Percentiles rank a stretch among this genome's conserved stretches.
These are phyloP conservation scores for Meyerozyma guilliermondii DNA, from an alignment of 1,139 yeast species.

Conservation along the genomic window DNA sequence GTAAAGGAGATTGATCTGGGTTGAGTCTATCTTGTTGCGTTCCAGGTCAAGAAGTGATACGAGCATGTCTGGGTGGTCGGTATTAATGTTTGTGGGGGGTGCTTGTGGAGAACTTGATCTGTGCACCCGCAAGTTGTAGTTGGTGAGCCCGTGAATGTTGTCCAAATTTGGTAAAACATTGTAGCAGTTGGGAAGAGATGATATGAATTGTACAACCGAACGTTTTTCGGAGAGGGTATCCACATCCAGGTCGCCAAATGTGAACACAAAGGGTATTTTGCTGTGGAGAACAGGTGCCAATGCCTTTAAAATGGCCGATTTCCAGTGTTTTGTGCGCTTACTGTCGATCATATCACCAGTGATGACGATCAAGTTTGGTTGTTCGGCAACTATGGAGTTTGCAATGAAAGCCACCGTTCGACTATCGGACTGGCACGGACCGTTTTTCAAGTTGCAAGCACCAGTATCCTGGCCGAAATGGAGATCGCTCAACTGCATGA, in stretches of 20 bases:
- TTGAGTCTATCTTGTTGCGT: constrained; percentile 11
- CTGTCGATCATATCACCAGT: constrained; percentile 39
- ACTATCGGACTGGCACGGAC: constrained; percentile 23
- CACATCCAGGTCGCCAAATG: constrained; percentile 33
- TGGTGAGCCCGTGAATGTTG: constrained; percentile 31
- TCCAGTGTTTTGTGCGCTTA: constrained; percentile 20
- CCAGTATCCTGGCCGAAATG: constrained; percentile 34
- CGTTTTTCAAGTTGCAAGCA: constrained; percentile 13
- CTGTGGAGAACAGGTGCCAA: constrained; percentile 29
- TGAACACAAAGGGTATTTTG: constrained; percentile 29
- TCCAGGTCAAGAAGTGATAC: constrained; percentile 18
- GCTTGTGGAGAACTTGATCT: not conserved
- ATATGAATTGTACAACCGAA: constrained; percentile 16
- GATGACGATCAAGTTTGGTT: constrained; percentile 33
- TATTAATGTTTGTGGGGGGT: constrained; percentile 3
- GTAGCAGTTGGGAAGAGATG: constrained; percentile 35
- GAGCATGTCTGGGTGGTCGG: constrained; percentile 16
- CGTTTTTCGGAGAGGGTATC: constrained; percentile 4
- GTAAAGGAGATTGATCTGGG: constrained; percentile 8
- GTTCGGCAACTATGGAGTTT: constrained; percentile 22
- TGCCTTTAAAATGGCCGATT: constrained; percentile 32
- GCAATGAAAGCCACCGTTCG: constrained; percentile 27
- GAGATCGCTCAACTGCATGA: constrained; percentile 37
- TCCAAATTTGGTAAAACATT: constrained; percentile 15
- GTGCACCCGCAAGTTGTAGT: constrained; percentile 24